Base-by-base conservation (phyloP, 2,329 filamentous ascomycete species). In the Lomentospora prolificans region DNA sequence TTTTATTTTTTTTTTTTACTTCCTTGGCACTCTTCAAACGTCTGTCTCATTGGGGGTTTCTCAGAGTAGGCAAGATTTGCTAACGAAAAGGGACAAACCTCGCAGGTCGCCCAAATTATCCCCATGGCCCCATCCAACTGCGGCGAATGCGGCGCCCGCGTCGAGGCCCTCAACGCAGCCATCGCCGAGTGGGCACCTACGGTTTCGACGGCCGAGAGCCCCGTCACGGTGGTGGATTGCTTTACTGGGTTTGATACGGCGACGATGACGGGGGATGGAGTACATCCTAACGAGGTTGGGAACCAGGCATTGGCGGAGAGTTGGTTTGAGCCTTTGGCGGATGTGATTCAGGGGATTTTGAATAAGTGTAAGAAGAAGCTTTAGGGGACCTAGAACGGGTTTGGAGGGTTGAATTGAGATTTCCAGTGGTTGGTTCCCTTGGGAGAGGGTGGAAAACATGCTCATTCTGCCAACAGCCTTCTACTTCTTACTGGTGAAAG, bases 201-300 rank as follows among this genome's bases (percentile, higher is more conserved):
- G 1, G 59, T 62, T 51, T 66, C 59, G 17, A 63, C 62, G 1
- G 61, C 60, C 2, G 60, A 61, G 31, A 67, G 63, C 27, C 65
- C 66, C 3, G 62, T 70, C 33, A 60, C 52, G n/a, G 64, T 69
- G 3, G 68, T 69, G 1, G 67, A 71, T 53, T 64, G 64, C 58
- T 69, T 63, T 61, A 67, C 62, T 0, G 67, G 66, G 2, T 70
- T 68, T 55, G 59, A 63, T 46, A 60, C 62, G n/a, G 58, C 61
- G 1, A 61, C 55, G 10, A 62, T 66, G 55, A 66, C 64, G 3
- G 58, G 57, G 6, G 69, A 71, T 58, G 67, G 68, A 10, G 65
- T 70, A 14, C 68, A 70, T 57, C 67, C 67, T 1, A 69, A 66
- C 55, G 59, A 60, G 19, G 56, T 53, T 1, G 67, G 67, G n/a